phyloP scores from a whole-genome alignment of 1,284 basidiomycete species.

The Cystobasidium slooffiae region DNA sequence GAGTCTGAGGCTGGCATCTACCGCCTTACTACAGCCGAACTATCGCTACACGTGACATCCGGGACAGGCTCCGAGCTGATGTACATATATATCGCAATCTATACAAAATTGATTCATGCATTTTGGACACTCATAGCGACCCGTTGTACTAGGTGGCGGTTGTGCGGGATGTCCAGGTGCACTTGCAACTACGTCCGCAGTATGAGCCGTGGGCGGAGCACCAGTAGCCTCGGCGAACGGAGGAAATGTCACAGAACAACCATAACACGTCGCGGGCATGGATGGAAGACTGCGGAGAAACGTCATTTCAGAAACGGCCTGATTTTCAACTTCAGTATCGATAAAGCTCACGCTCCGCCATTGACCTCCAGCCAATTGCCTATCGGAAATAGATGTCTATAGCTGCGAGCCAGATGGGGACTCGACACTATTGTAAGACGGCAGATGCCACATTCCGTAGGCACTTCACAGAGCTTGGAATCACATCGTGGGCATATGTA shows the following conservation, averaged over 20 bases:
- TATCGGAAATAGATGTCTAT: slow-evolving; percentile 91
- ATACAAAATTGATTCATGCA: slow-evolving; percentile 68
- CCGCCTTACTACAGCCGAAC: background rate
- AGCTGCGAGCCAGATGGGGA: slow-evolving; percentile 93
- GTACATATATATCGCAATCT: slow-evolving; percentile 71
- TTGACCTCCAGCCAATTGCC: slow-evolving; percentile 71
- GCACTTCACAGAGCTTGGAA: slow-evolving; percentile 93
- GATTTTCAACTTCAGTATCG: background rate
- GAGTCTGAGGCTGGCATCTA: too few species aligned
- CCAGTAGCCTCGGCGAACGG: slow-evolving; percentile 33
- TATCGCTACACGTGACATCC: slow-evolving; percentile 48
- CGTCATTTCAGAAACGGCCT: background rate
- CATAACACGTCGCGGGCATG: slow-evolving; percentile 49
- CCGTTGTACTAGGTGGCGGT: slow-evolving; percentile 72
- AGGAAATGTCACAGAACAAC: slow-evolving; percentile 47
- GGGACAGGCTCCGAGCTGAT: slow-evolving; percentile 54
- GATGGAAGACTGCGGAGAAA: slow-evolving; percentile 46
- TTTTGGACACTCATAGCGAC: slow-evolving; percentile 73
- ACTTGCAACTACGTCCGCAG: slow-evolving; percentile 59
- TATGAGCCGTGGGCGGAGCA: slow-evolving; percentile 65
- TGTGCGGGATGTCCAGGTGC: slow-evolving; percentile 53
- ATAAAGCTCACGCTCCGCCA: slow-evolving; percentile 45
- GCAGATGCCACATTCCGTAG: slow-evolving; percentile 96
- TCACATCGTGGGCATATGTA: slow-evolving; percentile 94
- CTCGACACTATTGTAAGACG: slow-evolving; percentile 97